Evolutionary conservation across 164 flowering plant species (phyloP), one percentile per base, ranked within the genome.

Genomic region (Akebia trifoliata): DNA sequence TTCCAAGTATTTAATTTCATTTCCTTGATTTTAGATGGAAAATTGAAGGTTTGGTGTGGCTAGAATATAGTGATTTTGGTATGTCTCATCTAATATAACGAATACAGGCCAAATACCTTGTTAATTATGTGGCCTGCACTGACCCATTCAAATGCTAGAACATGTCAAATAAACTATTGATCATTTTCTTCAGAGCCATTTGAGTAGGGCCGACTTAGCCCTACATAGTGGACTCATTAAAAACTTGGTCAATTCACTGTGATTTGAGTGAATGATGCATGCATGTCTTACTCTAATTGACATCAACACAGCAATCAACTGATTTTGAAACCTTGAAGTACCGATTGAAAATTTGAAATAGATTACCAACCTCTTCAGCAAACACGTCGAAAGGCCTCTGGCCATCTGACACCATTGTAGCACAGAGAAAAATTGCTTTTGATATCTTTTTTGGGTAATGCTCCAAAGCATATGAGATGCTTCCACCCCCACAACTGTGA

Each of bases 401-500:
- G 52, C 90, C 96, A 67, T 82, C 66, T 46, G 84, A 58, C 24
- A 90, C 80, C 99, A 94, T 94, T 32, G 97, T 85, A 54, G 82
- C 99, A 80, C 94, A 83, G 26, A 94, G 66, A 54, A 76, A 94
- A 65, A 94, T 69, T 46, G 97, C 95, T 75, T 88, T 94, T 1
- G 91, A 77, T 50, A 94, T 75, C 67, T 90, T 94, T 31, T 73
- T 50, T 0, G 96, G 87, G 46, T 65, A 82, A 57, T 65, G 78
- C 73, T 90, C 95, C 62, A 94, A 44, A n/a, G 96, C 97, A 72
- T 83, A 82, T 36, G 99, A 90, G 66, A 94, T 54, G 34, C 87
- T 78, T 18, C 96, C 99, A 55, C 99, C 99, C 50, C 96, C 96
- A 68, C 76, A 80, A 56, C 96, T 84, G 59, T 94, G 99, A 56